Percentiles rank a stretch among this genome's conserved stretches.
Conservation (phyloP, 179 eudicot species). For the Drosera spatulata region DNA sequence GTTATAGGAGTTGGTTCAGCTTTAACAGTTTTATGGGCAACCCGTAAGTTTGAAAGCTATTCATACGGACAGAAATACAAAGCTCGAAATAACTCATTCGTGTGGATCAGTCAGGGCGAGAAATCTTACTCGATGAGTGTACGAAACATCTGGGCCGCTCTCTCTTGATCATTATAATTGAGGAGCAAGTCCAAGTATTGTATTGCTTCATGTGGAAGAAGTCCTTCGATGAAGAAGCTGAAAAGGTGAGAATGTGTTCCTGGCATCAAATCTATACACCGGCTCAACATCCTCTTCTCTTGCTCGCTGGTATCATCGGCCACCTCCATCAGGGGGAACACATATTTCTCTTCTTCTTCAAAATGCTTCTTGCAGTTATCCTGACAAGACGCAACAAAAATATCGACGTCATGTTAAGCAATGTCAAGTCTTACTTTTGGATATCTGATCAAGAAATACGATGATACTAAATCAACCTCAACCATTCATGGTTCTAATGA, state of each 20-base stretch:
- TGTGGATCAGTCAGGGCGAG: background rate
- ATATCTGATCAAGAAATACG: background rate
- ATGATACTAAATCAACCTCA: background rate
- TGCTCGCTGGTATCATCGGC: conserved; percentile 43
- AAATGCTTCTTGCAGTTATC: conserved; percentile 63
- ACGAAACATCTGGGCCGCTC: conserved; percentile 39
- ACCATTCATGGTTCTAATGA: conserved; percentile 1
- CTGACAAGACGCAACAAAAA: conserved; percentile 21
- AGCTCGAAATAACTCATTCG: no score
- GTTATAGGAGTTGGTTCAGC: no score
- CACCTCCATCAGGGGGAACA: conserved; percentile 74
- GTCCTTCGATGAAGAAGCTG: conserved; percentile 65
- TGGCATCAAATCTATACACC: conserved; percentile 56
- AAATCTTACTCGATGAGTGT: conserved; percentile 46
- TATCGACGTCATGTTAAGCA: background rate
- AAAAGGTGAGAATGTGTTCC: conserved; percentile 72
- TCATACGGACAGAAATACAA: no score
- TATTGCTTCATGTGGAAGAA: conserved; percentile 66
- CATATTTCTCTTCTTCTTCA: conserved; percentile 61
- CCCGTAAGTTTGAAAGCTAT: no score
- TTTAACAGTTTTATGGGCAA: no score
- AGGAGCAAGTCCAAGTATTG: conserved; percentile 62
- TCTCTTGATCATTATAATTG: conserved; percentile 28
- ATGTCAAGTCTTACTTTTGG: background rate
- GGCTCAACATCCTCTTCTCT: conserved; percentile 44